A percentile compares a stretch with the other conserved stretches of the same genome.
Conservation (phyloP, 352 stramenopile genomes). For the Globisporangium nodosum region DNA sequence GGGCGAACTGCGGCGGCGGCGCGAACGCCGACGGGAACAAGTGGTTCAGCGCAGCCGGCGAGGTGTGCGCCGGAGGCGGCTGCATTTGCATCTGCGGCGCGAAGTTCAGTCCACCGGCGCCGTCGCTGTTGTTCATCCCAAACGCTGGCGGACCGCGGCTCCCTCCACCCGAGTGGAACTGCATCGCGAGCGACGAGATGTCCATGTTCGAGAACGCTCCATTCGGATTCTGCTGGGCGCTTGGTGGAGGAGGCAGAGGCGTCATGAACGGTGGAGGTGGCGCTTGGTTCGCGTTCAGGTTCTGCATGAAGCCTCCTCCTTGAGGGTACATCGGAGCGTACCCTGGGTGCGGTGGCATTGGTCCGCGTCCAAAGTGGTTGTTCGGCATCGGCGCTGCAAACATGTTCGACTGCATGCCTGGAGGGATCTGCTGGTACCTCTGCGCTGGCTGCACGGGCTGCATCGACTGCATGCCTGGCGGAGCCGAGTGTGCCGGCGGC, state of each 20-base stretch:
- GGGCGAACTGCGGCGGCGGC: constrained; percentile 26
- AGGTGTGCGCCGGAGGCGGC: constrained; percentile 13
- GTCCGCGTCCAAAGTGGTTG: constrained; percentile 14
- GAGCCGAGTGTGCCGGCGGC: background rate
- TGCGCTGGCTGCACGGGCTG: background rate
- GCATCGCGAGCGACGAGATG: constrained; percentile 70
- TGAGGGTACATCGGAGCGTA: constrained; percentile 25
- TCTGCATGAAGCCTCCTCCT: constrained; percentile 17
- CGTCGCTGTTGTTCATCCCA: constrained; percentile 5
- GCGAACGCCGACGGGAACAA: constrained; percentile 30
- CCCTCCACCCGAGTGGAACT: constrained; percentile 45
- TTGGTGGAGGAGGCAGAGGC: constrained; percentile 16
- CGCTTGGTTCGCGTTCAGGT: constrained; percentile 17
- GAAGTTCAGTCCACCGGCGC: constrained; percentile 1
- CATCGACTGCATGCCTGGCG: constrained; percentile 3
- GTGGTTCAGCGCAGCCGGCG: constrained; percentile 12
- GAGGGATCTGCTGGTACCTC: background rate
- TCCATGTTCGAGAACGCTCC: constrained; percentile 26
- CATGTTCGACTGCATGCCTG: background rate
- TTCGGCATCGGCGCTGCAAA: constrained; percentile 18
- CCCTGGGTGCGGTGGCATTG: constrained; percentile 3
- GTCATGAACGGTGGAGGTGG: constrained; percentile 18
- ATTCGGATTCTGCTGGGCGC: constrained; percentile 15
- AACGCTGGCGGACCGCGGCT: constrained; percentile 19
- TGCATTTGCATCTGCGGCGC: constrained; percentile 25